phyloP scores from a whole-genome alignment of 306 rosid species.

The Sindora glabra region DNA sequence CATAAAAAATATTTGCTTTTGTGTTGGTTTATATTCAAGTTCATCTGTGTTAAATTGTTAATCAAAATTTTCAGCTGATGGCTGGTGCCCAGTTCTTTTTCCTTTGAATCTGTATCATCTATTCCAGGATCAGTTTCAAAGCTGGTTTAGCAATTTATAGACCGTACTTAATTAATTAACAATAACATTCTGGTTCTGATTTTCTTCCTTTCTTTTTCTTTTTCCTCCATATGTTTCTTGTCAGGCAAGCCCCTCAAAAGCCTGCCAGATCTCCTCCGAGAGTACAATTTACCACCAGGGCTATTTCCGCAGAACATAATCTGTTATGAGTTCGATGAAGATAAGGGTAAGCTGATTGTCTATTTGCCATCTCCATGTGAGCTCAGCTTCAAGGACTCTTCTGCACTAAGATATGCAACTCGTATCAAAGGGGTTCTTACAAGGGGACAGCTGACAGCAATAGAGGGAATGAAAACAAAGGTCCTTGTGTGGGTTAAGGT shows the following conservation, averaged over 20 bases:
- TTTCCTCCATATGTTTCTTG: neutral
- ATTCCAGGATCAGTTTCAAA: too few relatives aligned
- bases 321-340: constrained; percentile 75
- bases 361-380: constrained; percentile 82
- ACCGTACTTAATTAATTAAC: neutral
- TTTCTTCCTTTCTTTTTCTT: neutral
- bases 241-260: constrained; percentile 73
- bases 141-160: neutral
- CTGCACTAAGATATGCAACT: constrained; percentile 58
- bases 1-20: neutral
- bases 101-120: too few relatives aligned
- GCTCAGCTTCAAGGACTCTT: constrained; percentile 86
- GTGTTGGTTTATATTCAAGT: neutral
- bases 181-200: neutral
- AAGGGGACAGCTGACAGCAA: constrained; percentile 69
- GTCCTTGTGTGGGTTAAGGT: constrained; percentile 93
- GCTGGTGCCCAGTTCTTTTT: too few relatives aligned
- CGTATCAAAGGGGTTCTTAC: constrained; percentile 68
- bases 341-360: constrained; percentile 66
- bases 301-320: constrained; percentile 80
- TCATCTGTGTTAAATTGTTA: neutral
- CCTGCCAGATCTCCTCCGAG: constrained; percentile 85
- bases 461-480: constrained; percentile 95
- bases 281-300: constrained; percentile 80
- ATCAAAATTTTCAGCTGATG: too few relatives aligned